A percentile compares a stretch with the other conserved stretches of the same genome.
phyloP scores from a whole-genome alignment of 2,329 filamentous ascomycete genomes.

The Fonsecaea pedrosoi region DNA sequence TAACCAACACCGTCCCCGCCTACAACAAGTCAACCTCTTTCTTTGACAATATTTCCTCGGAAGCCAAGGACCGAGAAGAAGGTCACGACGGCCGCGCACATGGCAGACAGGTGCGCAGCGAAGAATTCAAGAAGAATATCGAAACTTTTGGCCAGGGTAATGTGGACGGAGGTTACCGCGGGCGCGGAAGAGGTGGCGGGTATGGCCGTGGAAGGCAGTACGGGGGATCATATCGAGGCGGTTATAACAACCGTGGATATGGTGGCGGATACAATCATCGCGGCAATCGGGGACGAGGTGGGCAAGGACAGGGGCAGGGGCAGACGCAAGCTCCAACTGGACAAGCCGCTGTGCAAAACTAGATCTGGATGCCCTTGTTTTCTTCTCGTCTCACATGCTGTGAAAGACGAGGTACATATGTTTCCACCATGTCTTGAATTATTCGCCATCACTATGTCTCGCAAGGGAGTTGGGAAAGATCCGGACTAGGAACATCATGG shows the following conservation, averaged over 20 bases:
- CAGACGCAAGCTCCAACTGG: conserved; percentile 16
- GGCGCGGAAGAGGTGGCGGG: conserved; percentile 77
- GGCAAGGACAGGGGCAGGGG: conserved; percentile 23
- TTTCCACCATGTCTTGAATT: conserved; percentile 11
- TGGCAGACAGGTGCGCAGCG: conserved; percentile 85
- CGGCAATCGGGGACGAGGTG: conserved; percentile 36
- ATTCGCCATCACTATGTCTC: background rate
- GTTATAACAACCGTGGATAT: conserved; percentile 44
- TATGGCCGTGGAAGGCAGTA: conserved; percentile 61
- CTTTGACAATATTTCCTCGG: conserved; percentile 98
- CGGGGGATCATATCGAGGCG: conserved; percentile 55
- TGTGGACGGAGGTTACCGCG: conserved; percentile 84
- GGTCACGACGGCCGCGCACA: conserved; percentile 70
- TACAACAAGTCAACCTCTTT: conserved; percentile 93
- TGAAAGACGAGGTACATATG: conserved; percentile 8
- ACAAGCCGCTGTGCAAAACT: conserved; percentile 26
- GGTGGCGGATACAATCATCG: conserved; percentile 28
- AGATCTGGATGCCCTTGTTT: background rate
- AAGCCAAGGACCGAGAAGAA: conserved; percentile 85
- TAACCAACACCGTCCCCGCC: conserved; percentile 51
- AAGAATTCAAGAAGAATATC: conserved; percentile 94
- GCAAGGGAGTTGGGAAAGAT: background rate
- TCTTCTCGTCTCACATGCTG: conserved; percentile 1
- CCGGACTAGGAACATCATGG: background rate
- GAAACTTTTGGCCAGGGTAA: conserved; percentile 98